Percentiles rank a stretch among this genome's conserved stretches.
Conservation (phyloP, 768 basidiomycete species). For the Tulasnella sp. region DNA sequence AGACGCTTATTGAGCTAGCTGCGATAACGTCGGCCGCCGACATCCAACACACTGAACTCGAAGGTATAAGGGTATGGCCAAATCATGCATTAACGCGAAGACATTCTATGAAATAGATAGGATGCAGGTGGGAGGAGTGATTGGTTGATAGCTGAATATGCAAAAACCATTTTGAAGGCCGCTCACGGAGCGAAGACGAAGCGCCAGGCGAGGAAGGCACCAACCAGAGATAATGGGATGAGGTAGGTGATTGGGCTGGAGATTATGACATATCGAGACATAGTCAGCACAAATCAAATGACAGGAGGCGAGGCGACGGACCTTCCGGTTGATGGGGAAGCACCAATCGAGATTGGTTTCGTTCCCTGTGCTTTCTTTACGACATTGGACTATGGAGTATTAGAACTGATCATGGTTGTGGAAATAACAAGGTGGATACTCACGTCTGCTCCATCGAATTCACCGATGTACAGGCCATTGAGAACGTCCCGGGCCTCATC, state of each 20-base stretch:
- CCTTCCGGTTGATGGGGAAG: not conserved
- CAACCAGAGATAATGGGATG: constrained; percentile 67
- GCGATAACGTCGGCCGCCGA: not conserved
- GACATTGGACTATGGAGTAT: not conserved
- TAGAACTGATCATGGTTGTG: not conserved
- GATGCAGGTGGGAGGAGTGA: not conserved
- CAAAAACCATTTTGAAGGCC: not conserved
- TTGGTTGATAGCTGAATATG: not conserved
- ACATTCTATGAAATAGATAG: not conserved
- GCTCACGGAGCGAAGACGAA: constrained; percentile 41
- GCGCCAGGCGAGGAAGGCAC: constrained; percentile 83
- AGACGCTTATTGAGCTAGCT: not conserved
- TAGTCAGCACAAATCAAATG: not conserved
- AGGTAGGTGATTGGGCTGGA: constrained; percentile 66
- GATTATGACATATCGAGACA: not conserved
- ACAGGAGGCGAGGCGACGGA: constrained; percentile 6
- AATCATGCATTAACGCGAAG: not conserved
- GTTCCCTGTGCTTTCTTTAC: not conserved
- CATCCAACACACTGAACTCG: not conserved
- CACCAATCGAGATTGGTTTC: not conserved
- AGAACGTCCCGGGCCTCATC: constrained; percentile 91
- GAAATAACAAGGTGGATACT: constrained; percentile 27
- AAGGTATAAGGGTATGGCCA: not conserved
- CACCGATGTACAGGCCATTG: constrained; percentile 68
- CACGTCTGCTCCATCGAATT: constrained; percentile 66